These are phyloP conservation scores for Cucurbita maxima DNA, from an alignment of 306 rosid genomes.

Conservation along the genomic window DNA sequence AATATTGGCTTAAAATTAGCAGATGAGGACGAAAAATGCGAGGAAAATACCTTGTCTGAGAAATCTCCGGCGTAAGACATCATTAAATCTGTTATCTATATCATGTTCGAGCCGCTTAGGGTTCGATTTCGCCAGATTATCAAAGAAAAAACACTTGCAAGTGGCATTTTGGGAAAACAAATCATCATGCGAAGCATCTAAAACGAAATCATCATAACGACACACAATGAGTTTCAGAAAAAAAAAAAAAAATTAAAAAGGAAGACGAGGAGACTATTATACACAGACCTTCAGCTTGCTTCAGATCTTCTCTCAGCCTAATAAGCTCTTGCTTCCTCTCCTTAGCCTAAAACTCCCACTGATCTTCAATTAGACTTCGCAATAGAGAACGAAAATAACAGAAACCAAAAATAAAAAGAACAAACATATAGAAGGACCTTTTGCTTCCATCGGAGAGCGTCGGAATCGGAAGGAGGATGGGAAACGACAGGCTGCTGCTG, in stretches of 20 bases:
- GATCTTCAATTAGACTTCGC: background rate
- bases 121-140: conserved; percentile 38
- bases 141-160: conserved; percentile 88
- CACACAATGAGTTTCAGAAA: background rate
- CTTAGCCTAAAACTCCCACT: conserved; percentile 38
- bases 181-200: conserved; percentile 59
- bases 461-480: conserved; percentile 30
- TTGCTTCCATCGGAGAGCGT: conserved; percentile 78
- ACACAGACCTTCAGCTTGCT: conserved; percentile 67
- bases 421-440: conserved; percentile 34
- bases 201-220: background rate
- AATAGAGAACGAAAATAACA: background rate
- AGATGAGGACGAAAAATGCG: background rate
- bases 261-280: background rate
- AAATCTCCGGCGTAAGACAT: conserved; percentile 77
- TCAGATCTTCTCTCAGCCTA: conserved; percentile 63
- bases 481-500: background rate
- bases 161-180: conserved; percentile 53
- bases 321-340: conserved; percentile 73
- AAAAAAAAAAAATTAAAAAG: background rate
- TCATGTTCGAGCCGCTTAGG: conserved; percentile 23
- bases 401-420: background rate
- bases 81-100: conserved; percentile 47
- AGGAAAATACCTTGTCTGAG: conserved; percentile 61
- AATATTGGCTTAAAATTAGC: background rate